Conservation (phyloP, 768 basidiomycete genomes). For the Pleurotus djamor region DNA sequence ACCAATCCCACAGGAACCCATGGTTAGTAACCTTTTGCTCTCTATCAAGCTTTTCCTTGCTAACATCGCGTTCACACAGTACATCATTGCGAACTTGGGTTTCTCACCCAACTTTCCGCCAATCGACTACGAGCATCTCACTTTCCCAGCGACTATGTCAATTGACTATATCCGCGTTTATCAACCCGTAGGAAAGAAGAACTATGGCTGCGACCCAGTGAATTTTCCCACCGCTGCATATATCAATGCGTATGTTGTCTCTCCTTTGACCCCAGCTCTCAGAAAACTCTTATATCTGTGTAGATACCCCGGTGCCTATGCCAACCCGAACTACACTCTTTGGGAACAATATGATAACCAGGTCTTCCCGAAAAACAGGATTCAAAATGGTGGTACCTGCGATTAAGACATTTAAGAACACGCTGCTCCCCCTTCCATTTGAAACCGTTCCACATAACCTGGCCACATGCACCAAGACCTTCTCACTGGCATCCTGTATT, state of each 20-base stretch:
- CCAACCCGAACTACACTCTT: slow-evolving; percentile 37
- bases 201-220: slow-evolving; percentile 69
- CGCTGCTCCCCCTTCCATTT: too few species aligned
- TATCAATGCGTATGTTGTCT: slow-evolving; percentile 56
- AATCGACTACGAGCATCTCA: slow-evolving; percentile 55
- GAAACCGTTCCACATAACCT: too few species aligned
- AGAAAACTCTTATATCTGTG: neutral
- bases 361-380: slow-evolving; percentile 4
- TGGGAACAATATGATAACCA: slow-evolving; percentile 20
- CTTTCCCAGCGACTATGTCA: slow-evolving; percentile 61
- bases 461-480: too few species aligned
- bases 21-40: slow-evolving; percentile 37
- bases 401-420: neutral
- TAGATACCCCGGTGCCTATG: slow-evolving; percentile 37
- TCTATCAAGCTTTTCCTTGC: neutral
- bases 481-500: too few species aligned
- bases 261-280: neutral
- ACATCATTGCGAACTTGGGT: slow-evolving; percentile 70
- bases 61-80: slow-evolving; percentile 29
- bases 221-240: slow-evolving; percentile 75
- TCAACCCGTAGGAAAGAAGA: slow-evolving; percentile 44
- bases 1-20: slow-evolving; percentile 67
- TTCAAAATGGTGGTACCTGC: neutral
- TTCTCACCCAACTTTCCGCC: slow-evolving; percentile 67
- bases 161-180: slow-evolving; percentile 86